These are phyloP conservation scores for Trametes cinnabarina DNA, from an alignment of 768 basidiomycete genomes.

Conservation along the genomic window DNA sequence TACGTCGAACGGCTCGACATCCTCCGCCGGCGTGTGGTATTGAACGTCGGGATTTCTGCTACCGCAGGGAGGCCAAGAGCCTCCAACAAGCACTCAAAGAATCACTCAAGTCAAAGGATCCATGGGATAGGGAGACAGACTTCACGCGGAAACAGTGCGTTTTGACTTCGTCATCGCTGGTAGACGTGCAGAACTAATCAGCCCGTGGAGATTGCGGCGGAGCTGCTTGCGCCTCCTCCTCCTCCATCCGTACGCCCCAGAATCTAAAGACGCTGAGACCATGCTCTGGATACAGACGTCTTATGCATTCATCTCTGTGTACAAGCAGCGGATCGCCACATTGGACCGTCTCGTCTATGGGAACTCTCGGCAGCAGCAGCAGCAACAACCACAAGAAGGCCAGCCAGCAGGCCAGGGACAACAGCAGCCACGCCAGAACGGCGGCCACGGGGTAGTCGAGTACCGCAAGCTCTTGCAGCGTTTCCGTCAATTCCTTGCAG, in stretches of 20 bases:
- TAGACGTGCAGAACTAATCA: background rate
- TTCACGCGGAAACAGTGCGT: constrained; percentile 83
- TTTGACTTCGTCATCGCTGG: background rate
- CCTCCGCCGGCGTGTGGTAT: constrained; percentile 7
- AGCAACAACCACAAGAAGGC: constrained; percentile 31
- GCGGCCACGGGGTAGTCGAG: constrained; percentile 67
- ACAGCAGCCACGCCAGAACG: constrained; percentile 36
- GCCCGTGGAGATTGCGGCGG: constrained; percentile 59
- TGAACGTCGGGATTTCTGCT: background rate
- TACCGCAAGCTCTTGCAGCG: constrained; percentile 82
- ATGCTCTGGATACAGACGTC: constrained; percentile 94
- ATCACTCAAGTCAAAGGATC: constrained; percentile 66
- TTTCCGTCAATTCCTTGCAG: constrained; percentile 85
- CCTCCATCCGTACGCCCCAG: constrained; percentile 63
- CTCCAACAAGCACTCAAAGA: constrained; percentile 75
- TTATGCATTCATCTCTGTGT: constrained; percentile 77
- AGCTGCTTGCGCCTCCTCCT: constrained; percentile 70
- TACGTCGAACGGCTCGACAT: constrained; percentile 11
- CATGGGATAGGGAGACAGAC: constrained; percentile 86
- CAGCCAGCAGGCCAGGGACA: constrained; percentile 35
- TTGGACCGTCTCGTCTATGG: constrained; percentile 58
- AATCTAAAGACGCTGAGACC: constrained; percentile 77
- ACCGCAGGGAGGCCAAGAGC: constrained; percentile 73
- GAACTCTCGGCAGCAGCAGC: constrained; percentile 33
- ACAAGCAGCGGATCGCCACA: constrained; percentile 70